Percentiles rank a stretch among this genome's conserved stretches.
These are phyloP conservation scores for Sporothrix brasiliensis DNA, from an alignment of 2,329 filamentous ascomycete species.

Conservation along the genomic window DNA sequence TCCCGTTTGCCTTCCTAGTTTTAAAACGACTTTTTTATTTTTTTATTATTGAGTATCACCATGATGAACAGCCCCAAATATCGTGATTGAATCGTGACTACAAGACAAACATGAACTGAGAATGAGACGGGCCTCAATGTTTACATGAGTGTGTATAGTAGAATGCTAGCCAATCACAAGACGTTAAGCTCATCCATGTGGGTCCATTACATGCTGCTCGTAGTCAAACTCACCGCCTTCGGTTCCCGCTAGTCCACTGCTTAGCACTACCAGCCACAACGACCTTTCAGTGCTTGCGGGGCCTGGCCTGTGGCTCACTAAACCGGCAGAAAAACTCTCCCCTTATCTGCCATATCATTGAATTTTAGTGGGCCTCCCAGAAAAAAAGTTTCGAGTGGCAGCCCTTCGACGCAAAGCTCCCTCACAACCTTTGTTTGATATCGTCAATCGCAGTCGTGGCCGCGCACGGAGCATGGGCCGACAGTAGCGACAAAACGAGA, in stretches of 20 bases:
- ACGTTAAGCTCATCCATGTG: fast-evolving
- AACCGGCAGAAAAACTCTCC: conserved; percentile 17
- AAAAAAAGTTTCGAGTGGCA: conserved; percentile 27
- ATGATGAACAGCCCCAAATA: too few relatives aligned
- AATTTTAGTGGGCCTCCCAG: conserved; percentile 25
- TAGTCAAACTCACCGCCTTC: not conserved
- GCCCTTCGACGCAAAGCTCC: conserved; percentile 5
- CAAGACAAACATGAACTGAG: too few relatives aligned
- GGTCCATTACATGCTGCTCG: not conserved
- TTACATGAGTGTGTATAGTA: not conserved
- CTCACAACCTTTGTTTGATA: conserved; percentile 13
- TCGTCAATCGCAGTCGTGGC: not conserved
- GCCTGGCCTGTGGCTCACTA: conserved; percentile 7
- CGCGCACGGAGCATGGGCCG: conserved; percentile 7
- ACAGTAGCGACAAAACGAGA: not conserved
- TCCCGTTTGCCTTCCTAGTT: too few relatives aligned
- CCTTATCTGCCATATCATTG: conserved; percentile 3
- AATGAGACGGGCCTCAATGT: not conserved
- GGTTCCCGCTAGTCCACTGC: not conserved
- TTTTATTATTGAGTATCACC: too few relatives aligned
- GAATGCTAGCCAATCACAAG: not conserved
- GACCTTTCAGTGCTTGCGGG: not conserved
- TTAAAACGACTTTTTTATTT: too few relatives aligned
- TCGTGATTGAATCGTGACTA: too few relatives aligned
- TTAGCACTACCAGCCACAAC: not conserved